Base-by-base conservation (phyloP, 352 stramenopile species). In the Phytopythium mirpurense region DNA sequence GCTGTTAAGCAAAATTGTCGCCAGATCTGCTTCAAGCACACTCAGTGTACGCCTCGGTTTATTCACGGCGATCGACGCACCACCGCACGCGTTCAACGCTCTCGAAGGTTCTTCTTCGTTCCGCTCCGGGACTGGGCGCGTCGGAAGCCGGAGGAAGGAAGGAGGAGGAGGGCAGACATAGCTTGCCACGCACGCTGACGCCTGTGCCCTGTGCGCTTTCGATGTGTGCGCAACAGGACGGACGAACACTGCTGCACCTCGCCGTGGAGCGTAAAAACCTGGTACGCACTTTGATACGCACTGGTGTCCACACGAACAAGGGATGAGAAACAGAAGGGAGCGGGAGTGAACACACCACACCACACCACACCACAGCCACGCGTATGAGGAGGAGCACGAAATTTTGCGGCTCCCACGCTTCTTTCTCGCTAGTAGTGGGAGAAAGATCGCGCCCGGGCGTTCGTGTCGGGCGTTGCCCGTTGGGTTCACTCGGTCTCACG, bases 201-300 rank as follows among this genome's bases (percentile, higher is more conserved):
- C 18, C 7, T 2, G 37, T 32, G 29, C 29, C 5, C 29, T 32
- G 29, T 9, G 5, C 29, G 5, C 9, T 32, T 5, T 32, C 5
- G 5, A 9, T 32, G 5, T 32, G 29, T 32, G 5, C 32, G 47
- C 40, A 10, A 49, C 38, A 77, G 70, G 62, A 74, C 48, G 64
- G 67, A 12, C 61, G 63, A 43, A 74, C 67, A 29, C 47, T 72
- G 19, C 48, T 80, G 29, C 70, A 74, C 45, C 21, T 56, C 3
- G 64, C 64, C 0, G 57, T 52, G 23, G 59, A 66, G 26, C 65
- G 67, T 35, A 59, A 65, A 15, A 72, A 67, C 40, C 41, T 70
- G 35, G 66, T 75, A 50, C 14, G 43, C 26, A n/a, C 41, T n/a
- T n/a, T n/a, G n/a, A 29, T 32, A 32, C 29, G 29, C 29, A 9